Conservation (phyloP, 495 filamentous ascomycete genomes). For the Schizothecium vesticola region DNA sequence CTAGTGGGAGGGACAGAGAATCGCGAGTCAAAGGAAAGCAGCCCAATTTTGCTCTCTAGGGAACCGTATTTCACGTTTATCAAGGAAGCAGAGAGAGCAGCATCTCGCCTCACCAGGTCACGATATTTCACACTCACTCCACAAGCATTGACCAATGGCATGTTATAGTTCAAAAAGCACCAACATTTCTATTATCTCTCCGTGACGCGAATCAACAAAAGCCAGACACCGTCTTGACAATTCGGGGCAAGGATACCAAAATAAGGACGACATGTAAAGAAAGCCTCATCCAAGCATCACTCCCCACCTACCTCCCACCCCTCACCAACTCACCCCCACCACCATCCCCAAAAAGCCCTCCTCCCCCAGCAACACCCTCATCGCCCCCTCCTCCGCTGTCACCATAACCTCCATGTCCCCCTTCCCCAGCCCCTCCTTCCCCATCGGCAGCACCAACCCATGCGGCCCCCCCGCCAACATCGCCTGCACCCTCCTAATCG, state of each 20-base stretch:
- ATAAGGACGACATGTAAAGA: too few species aligned
- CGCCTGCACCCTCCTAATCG: not conserved
- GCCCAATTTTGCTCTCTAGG: not conserved
- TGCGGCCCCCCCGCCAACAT: not conserved
- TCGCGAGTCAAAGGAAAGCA: not conserved
- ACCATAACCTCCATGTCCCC: not conserved
- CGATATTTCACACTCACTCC: too few species aligned
- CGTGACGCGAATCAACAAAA: not conserved
- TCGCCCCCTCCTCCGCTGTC: not conserved
- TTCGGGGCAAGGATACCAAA: too few species aligned
- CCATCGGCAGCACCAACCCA: not conserved
- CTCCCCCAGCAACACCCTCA: not conserved
- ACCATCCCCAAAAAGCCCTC: not conserved
- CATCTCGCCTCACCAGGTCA: not conserved
- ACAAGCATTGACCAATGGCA: not conserved
- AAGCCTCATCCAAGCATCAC: too few species aligned
- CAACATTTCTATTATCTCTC: not conserved
- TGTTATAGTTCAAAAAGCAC: not conserved
- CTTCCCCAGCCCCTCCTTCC: not conserved
- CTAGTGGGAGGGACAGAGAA: not conserved
- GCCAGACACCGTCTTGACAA: not conserved
- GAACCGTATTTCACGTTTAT: not conserved
- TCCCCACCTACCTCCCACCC: too few species aligned
- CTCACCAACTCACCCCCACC: not conserved
- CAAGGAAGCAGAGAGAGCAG: not conserved